Base-by-base conservation (phyloP, 352 stramenopile genomes). In the Pythium periplocum region DNA sequence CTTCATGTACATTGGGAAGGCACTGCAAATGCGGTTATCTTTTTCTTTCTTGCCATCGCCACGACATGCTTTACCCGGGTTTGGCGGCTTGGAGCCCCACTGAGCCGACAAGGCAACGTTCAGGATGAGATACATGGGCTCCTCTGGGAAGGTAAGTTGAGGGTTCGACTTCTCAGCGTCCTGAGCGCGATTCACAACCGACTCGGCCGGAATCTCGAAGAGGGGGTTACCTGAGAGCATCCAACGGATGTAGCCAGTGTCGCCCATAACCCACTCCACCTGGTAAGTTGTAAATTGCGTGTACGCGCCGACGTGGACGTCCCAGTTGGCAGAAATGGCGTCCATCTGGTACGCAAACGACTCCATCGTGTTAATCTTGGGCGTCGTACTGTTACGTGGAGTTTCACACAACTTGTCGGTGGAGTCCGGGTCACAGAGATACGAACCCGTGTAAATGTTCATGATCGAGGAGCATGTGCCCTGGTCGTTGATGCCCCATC, bases 81-180 rank as follows among this genome's bases (percentile, higher is more conserved):
- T 87, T 6, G 77, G 78, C 5, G 78, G 80, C 45, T 64, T 67
- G 8, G 78, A 63, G 0, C 75, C 89, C 94, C 94, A 98, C 55
- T 85, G 64, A 17, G 71, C 69, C 12, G 86, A 96, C 34, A 98
- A 61, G 1, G 94, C 94, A 31, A 96, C 95, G 71, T 98, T 98
- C 48, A 98, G 65, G 52, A 98, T 80, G 57, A 98, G 71, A 68
- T 97, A 98, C 70, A 90, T 93, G 6, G 94, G 92, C 61, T 98
- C 94, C 41, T 92, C 80, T 1, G 75, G 72, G 53, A 89, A 85
- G 1, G 67, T 75, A n/a, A 76, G 74, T 36, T 55, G 44, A 4
- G 73, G 75, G 50, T 89, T 91, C 38, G 73, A 59, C 8, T 73
- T 68, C 10, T 41, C 59, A 37, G 55, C 51, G 41, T 69, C 68